These are phyloP conservation scores for Penicillium griseofulvum DNA, from an alignment of 2,329 filamentous ascomycete genomes.

Conservation along the genomic window DNA sequence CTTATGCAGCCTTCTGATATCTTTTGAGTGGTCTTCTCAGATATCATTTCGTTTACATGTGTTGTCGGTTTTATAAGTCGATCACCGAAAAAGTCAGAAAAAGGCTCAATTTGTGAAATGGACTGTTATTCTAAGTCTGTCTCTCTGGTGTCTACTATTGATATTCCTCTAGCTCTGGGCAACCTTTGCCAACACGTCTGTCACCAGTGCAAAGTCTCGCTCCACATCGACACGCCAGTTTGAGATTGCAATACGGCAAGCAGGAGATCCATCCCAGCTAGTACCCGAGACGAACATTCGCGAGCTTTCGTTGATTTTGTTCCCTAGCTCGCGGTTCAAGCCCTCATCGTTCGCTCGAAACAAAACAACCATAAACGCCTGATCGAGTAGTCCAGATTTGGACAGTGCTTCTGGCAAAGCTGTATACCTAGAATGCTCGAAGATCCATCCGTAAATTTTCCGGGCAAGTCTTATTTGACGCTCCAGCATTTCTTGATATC, in stretches of 20 bases:
- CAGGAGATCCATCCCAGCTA: conserved; percentile 68
- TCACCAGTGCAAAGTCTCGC: conserved; percentile 65
- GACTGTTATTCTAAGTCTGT: background rate
- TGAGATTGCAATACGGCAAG: conserved; percentile 78
- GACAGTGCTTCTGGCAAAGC: conserved; percentile 55
- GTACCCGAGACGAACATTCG: conserved; percentile 83
- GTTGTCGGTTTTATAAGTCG: no score
- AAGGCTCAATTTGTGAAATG: no score
- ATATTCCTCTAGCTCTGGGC: conserved; percentile 20
- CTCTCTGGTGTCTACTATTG: background rate
- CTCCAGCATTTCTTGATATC: conserved; percentile 67
- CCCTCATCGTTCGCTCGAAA: conserved; percentile 68
- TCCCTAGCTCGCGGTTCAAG: conserved; percentile 66
- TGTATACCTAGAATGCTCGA: conserved; percentile 61
- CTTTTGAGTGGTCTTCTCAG: no score
- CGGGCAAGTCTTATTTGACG: conserved; percentile 71
- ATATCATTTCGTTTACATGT: no score
- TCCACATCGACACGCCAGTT: conserved; percentile 76
- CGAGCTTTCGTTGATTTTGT: conserved; percentile 68
- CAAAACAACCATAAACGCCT: conserved; percentile 69
- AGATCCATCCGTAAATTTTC: conserved; percentile 62
- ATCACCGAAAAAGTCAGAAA: no score
- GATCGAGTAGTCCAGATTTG: conserved; percentile 47
- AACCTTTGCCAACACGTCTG: conserved; percentile 58
- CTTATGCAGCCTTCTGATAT: no score